phyloP scores from a whole-genome alignment of 2,329 filamentous ascomycete genomes.

The Paraphoma sp. region DNA sequence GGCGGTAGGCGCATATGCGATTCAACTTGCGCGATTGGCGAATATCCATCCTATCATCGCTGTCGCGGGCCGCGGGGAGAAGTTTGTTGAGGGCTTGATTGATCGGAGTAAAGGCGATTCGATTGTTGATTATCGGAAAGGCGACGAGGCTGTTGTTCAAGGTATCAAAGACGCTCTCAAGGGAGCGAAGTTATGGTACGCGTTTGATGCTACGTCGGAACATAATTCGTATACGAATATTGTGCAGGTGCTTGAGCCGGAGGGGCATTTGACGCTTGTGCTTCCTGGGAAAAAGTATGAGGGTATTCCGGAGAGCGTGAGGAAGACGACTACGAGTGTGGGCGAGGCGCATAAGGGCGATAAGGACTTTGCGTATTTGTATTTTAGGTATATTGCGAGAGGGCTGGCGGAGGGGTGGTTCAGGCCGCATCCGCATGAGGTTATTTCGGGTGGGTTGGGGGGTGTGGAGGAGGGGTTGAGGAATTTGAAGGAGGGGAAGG shows the following conservation, averaged over 20 bases:
- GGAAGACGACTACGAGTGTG: conserved; percentile 48
- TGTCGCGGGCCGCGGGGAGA: conserved; percentile 48
- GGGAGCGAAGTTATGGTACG: conserved; percentile 56
- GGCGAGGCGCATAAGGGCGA: conserved; percentile 34
- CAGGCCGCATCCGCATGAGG: conserved; percentile 57
- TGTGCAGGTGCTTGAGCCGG: conserved; percentile 43
- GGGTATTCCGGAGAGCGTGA: conserved; percentile 49
- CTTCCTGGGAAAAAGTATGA: conserved; percentile 53
- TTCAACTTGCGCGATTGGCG: conserved; percentile 48
- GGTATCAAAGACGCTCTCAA: conserved; percentile 55
- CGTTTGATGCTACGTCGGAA: conserved; percentile 65
- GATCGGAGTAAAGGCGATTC: conserved; percentile 50
- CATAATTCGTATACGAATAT: conserved; percentile 53
- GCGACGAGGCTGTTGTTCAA: conserved; percentile 52
- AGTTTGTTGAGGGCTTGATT: conserved; percentile 47
- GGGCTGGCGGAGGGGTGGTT: conserved; percentile 61
- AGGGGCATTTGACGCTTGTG: conserved; percentile 48
- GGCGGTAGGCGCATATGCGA: conserved; percentile 51
- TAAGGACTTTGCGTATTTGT: conserved; percentile 55
- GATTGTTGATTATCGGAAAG: conserved; percentile 62
- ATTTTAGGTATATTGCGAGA: conserved; percentile 53
- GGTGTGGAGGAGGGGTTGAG: conserved; percentile 61
- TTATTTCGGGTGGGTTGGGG: conserved; percentile 61
- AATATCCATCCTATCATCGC: conserved; percentile 53
- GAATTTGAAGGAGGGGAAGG: conserved; percentile 66